A percentile compares a stretch with the other conserved stretches of the same genome.
Evolutionary conservation across 2,329 filamentous ascomycete species (phyloP).

Genomic region (Venturia aucupariae): DNA sequence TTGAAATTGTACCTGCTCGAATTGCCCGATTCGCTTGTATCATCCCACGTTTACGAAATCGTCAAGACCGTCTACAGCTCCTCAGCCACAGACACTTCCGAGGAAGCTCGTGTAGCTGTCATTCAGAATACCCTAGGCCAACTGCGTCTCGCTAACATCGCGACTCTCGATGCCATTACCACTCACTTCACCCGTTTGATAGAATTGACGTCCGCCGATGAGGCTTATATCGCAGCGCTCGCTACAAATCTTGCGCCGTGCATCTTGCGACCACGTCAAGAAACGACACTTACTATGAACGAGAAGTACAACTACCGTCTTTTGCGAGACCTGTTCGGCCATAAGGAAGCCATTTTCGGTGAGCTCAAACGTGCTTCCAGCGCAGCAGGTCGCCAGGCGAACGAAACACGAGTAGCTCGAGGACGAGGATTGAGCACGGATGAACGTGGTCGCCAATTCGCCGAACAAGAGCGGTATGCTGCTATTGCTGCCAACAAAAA

Average conservation of each 20-base stretch:
- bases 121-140: slow-evolving; percentile 94
- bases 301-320: slow-evolving; percentile 88
- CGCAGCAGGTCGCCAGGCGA: slow-evolving; percentile 43
- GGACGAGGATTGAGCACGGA: slow-evolving; percentile 87
- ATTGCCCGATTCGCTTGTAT: slow-evolving; percentile 94
- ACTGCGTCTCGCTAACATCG: slow-evolving; percentile 91
- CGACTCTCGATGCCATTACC: slow-evolving; percentile 95
- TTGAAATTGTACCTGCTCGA: slow-evolving; percentile 93
- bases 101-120: slow-evolving; percentile 74
- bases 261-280: slow-evolving; percentile 74
- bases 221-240: slow-evolving; percentile 68
- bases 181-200: slow-evolving; percentile 97
- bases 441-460: slow-evolving; percentile 85
- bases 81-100: slow-evolving; percentile 64
- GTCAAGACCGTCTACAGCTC: slow-evolving; percentile 93
- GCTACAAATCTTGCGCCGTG: slow-evolving; percentile 72
- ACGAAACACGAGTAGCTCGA: background rate
- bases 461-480: slow-evolving; percentile 87
- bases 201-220: slow-evolving; percentile 91
- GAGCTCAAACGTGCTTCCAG: slow-evolving; percentile 86
- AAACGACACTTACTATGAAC: slow-evolving; percentile 88
- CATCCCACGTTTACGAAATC: slow-evolving; percentile 97
- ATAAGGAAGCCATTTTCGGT: slow-evolving; percentile 92
- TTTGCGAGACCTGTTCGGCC: slow-evolving; percentile 80
- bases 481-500: slow-evolving; percentile 49